These are phyloP conservation scores for Phyllosticta citribraziliensis DNA, from an alignment of 2,329 filamentous ascomycete genomes.

Conservation along the genomic window DNA sequence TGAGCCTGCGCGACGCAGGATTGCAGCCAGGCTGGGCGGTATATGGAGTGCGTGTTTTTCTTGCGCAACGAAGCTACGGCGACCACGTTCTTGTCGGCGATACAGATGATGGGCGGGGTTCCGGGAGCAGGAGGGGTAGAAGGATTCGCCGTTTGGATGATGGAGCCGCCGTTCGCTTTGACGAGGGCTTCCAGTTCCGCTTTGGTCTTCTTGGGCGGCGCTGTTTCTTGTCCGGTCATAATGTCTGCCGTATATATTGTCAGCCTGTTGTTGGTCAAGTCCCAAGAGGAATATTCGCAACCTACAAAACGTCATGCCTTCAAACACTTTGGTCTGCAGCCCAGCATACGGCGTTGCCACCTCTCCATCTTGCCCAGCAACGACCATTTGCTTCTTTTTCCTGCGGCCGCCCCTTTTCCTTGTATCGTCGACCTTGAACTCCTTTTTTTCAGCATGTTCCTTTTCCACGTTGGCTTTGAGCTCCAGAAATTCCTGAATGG, in stretches of 20 bases:
- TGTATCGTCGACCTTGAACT: slow-evolving; percentile 61
- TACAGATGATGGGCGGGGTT: slow-evolving; percentile 53
- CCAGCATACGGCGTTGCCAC: slow-evolving; percentile 44
- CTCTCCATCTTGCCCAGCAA: slow-evolving; percentile 58
- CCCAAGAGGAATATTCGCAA: slow-evolving; percentile 2
- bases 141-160: slow-evolving; percentile 62
- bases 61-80: slow-evolving; percentile 80
- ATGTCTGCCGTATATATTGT: slow-evolving; percentile 37
- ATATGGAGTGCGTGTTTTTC: slow-evolving; percentile 57
- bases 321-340: slow-evolving; percentile 57
- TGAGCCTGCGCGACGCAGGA: slow-evolving; percentile 63
- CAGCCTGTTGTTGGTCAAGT: background rate
- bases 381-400: slow-evolving; percentile 59
- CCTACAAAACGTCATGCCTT: slow-evolving; percentile 64
- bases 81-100: slow-evolving; percentile 70
- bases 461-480: slow-evolving; percentile 60
- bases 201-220: slow-evolving; percentile 64
- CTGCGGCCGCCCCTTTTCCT: slow-evolving; percentile 53
- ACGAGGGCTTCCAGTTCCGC: slow-evolving; percentile 69
- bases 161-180: slow-evolving; percentile 70
- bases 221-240: slow-evolving; percentile 61
- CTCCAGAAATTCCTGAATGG: slow-evolving; percentile 65
- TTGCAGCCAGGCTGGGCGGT: slow-evolving; percentile 71
- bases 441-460: slow-evolving; percentile 63
- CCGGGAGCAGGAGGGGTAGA: slow-evolving; percentile 22